Evolutionary conservation across 176 grass and related monocot genomes (phyloP).

Genomic region (Aechmea fasciata): DNA sequence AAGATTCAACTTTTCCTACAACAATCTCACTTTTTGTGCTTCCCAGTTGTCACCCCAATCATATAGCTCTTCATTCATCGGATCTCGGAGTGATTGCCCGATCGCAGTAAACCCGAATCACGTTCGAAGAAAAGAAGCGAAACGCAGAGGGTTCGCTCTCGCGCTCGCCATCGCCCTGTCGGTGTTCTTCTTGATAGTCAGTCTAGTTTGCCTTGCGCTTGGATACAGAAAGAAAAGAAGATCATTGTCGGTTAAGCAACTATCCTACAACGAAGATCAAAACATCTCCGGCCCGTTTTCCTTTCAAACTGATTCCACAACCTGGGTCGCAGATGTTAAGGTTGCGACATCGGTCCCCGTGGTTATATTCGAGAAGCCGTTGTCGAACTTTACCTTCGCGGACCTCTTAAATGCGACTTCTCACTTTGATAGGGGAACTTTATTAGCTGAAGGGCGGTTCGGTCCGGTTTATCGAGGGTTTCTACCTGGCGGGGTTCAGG

Average conservation of each 20-base stretch:
- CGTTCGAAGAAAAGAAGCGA: slow-evolving; percentile 27
- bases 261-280: slow-evolving; percentile 51
- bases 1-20: slow-evolving; percentile 91
- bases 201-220: slow-evolving; percentile 44
- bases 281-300: slow-evolving; percentile 67
- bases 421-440: slow-evolving; percentile 78
- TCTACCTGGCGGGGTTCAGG: slow-evolving; percentile 74
- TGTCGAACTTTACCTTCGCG: slow-evolving; percentile 69
- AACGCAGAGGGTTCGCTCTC: slow-evolving; percentile 35
- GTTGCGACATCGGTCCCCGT: slow-evolving; percentile 78
- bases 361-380: slow-evolving; percentile 92
- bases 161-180: slow-evolving; percentile 48
- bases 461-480: slow-evolving; percentile 89
- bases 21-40: slow-evolving; percentile 86
- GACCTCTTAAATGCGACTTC: slow-evolving; percentile 77
- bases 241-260: slow-evolving; percentile 44
- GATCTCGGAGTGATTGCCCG: slow-evolving; percentile 73
- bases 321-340: slow-evolving; percentile 89
- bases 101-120: slow-evolving; percentile 69
- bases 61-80: slow-evolving; percentile 53
- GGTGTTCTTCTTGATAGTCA: slow-evolving; percentile 43
- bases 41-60: slow-evolving; percentile 45
- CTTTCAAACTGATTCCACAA: slow-evolving; percentile 80
- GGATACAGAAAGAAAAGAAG: slow-evolving; percentile 29
- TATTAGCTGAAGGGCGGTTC: slow-evolving; percentile 81